Base-by-base conservation (phyloP, 2,329 filamentous ascomycete species). In the Seiridium unicorne region DNA sequence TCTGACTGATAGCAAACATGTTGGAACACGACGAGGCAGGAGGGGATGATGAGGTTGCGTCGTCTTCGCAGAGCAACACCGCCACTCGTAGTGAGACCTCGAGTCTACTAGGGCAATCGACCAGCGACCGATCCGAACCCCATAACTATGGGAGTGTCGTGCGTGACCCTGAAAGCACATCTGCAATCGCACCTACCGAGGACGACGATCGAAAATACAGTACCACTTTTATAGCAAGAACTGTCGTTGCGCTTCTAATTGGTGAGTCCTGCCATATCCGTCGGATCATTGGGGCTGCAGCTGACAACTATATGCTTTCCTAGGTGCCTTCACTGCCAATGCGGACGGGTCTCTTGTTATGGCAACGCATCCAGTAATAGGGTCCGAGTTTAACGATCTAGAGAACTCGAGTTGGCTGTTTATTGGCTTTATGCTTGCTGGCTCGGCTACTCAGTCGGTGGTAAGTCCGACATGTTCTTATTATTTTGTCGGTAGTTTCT, bases 291-390 rank as follows among this genome's bases (percentile, higher is more conserved):
- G 8, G 31, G 13, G n/a, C 9, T 55, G 32, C n/a, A 49, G 32
- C 13, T 6, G 38, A 46, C 10, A 10, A 2, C 32, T 4, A 26
- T 35, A 42, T 49, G 4, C 32, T 35, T n/a, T 44, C 35, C 9
- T 56, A 72, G 69, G 69, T 5, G 84, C 89, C 11, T 90, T 92
- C 64, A 83, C 90, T 10, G 82, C 84, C 5, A 87, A 88, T 58
- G 82, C 84, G 13, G 89, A 92, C 67, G 74, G 77, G 0, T 88
- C 86, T 1, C 75, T 92, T 0, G 81, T 92, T 0, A 74, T 92
- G 38, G 88, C 89, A 0, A 89, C 88, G 0, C 85, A 89, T 60
- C 82, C 84, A 1, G 77, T 77, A 3, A 86, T 89, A 57, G 82
- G 84, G 0, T 89, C 85, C 8, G 82, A 88, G 58, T 89, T 89